These are phyloP conservation scores for Saccharomycopsis lassenensis DNA, from an alignment of 805 yeast species.

Conservation along the genomic window DNA sequence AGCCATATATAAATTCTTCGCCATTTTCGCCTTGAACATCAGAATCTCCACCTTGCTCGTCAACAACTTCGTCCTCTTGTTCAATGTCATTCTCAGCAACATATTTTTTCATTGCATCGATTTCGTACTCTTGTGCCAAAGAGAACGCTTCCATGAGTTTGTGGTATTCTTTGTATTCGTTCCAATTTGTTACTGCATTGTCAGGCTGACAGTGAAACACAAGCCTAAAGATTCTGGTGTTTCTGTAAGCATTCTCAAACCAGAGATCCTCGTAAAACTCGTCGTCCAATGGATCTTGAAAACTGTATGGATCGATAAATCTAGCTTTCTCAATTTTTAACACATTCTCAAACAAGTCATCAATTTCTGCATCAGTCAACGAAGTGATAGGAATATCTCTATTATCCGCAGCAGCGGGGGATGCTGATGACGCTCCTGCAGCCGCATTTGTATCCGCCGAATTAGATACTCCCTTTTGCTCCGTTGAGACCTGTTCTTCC, in stretches of 20 bases:
- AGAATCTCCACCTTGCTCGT: slow-evolving; percentile 1
- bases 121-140: slow-evolving; percentile 24
- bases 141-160: slow-evolving; percentile 49
- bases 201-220: slow-evolving; percentile 95
- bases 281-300: slow-evolving; percentile 79
- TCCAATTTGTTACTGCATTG: slow-evolving; percentile 82
- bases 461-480: too few species aligned
- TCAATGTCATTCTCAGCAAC: slow-evolving; percentile 2
- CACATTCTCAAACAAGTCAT: slow-evolving; percentile 11
- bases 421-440: too few species aligned
- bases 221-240: slow-evolving; percentile 69
- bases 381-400: slow-evolving; percentile 26
- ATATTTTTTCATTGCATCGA: slow-evolving; percentile 10
- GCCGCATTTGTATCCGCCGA: too few species aligned
- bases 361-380: slow-evolving; percentile 20
- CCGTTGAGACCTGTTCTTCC: too few species aligned
- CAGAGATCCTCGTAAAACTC: slow-evolving; percentile 78
- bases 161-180: slow-evolving; percentile 66
- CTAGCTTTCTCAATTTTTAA: slow-evolving; percentile 22
- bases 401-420: slow-evolving; percentile 1
- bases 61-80: background rate
- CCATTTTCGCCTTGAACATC: background rate
- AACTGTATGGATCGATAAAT: slow-evolving; percentile 78
- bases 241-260: slow-evolving; percentile 73
- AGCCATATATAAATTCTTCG: background rate